These are phyloP conservation scores for Tilletia indica DNA, from an alignment of 1,284 basidiomycete species.

Conservation along the genomic window DNA sequence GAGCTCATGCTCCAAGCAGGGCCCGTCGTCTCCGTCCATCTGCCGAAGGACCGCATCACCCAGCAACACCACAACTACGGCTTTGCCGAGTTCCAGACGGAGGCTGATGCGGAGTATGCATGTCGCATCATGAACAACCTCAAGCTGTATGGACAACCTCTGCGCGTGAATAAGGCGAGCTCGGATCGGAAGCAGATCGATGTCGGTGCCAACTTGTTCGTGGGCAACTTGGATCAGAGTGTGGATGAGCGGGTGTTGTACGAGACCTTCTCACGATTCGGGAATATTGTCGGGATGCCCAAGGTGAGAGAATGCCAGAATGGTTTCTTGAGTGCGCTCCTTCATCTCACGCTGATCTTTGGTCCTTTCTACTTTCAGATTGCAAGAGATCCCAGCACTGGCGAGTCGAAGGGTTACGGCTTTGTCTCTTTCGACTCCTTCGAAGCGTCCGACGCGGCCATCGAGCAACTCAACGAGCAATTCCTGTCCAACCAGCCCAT, in stretches of 20 bases:
- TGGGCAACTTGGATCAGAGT: slow-evolving; percentile 88
- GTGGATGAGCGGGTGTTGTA: slow-evolving; percentile 90
- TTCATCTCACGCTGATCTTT: background rate
- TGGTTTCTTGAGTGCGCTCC: background rate
- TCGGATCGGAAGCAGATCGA: slow-evolving; percentile 96
- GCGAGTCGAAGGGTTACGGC: slow-evolving; percentile 89
- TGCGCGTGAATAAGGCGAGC: slow-evolving; percentile 91
- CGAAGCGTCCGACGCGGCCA: slow-evolving; percentile 90
- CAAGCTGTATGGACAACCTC: slow-evolving; percentile 96
- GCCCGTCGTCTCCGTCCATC: slow-evolving; percentile 75
- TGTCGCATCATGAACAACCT: slow-evolving; percentile 99
- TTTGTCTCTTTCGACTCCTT: slow-evolving; percentile 97
- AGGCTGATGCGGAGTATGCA: slow-evolving; percentile 97
- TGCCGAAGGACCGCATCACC: slow-evolving; percentile 99
- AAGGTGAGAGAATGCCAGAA: slow-evolving; percentile 67
- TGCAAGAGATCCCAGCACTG: slow-evolving; percentile 78
- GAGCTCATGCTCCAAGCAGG: slow-evolving; percentile 98
- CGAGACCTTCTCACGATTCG: slow-evolving; percentile 93
- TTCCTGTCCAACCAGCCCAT: slow-evolving; percentile 98
- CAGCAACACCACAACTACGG: slow-evolving; percentile 98
- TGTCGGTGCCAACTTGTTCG: slow-evolving; percentile 94
- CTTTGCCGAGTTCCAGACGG: slow-evolving; percentile 96
- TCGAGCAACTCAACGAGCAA: slow-evolving; percentile 94
- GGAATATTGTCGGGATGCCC: slow-evolving; percentile 85
- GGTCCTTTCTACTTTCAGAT: slow-evolving; percentile 62